Evolutionary conservation across 2,329 filamentous ascomycete genomes (phyloP).

Genomic region (Ilyonectria robusta): DNA sequence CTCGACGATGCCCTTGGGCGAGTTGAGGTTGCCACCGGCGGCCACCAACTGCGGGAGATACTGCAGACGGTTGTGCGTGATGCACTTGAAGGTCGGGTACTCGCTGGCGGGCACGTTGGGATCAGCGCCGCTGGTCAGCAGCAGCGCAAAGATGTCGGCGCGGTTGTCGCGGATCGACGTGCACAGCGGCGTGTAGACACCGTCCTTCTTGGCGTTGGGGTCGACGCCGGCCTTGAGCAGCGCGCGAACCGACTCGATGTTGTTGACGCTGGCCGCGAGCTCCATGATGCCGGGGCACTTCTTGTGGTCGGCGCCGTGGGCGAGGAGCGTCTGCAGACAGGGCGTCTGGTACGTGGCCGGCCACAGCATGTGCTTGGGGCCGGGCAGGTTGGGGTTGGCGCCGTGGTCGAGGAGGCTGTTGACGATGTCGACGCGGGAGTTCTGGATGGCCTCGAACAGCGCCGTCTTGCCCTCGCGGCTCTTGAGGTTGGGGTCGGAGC

Average conservation of each 20-base stretch:
- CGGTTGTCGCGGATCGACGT: slow-evolving; percentile 78
- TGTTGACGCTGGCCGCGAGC: slow-evolving; percentile 74
- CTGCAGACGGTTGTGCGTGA: slow-evolving; percentile 75
- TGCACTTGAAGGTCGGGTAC: slow-evolving; percentile 77
- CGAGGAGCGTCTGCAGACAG: slow-evolving; percentile 71
- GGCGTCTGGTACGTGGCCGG: slow-evolving; percentile 71
- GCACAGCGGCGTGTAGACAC: slow-evolving; percentile 77
- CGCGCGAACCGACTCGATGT: slow-evolving; percentile 71
- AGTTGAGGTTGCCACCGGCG: slow-evolving; percentile 71
- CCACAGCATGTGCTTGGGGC: slow-evolving; percentile 79
- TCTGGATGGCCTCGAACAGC: slow-evolving; percentile 73
- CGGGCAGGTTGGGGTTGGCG: slow-evolving; percentile 78
- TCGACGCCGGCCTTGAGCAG: slow-evolving; percentile 72
- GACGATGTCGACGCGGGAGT: slow-evolving; percentile 70
- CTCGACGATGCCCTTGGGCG: slow-evolving; percentile 76
- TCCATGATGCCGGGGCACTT: slow-evolving; percentile 76
- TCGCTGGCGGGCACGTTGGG: slow-evolving; percentile 75
- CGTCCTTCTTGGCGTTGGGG: slow-evolving; percentile 74
- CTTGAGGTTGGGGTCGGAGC: slow-evolving; percentile 71
- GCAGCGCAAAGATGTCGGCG: slow-evolving; percentile 71
- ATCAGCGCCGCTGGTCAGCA: slow-evolving; percentile 71
- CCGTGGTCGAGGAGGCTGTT: slow-evolving; percentile 65
- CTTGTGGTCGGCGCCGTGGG: slow-evolving; percentile 71
- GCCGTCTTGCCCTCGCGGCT: slow-evolving; percentile 74
- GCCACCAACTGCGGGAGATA: slow-evolving; percentile 71